Evolutionary conservation across 1,284 basidiomycete genomes (phyloP), one percentile per base, ranked within the genome.

Genomic region (Entoloma clypeatum): DNA sequence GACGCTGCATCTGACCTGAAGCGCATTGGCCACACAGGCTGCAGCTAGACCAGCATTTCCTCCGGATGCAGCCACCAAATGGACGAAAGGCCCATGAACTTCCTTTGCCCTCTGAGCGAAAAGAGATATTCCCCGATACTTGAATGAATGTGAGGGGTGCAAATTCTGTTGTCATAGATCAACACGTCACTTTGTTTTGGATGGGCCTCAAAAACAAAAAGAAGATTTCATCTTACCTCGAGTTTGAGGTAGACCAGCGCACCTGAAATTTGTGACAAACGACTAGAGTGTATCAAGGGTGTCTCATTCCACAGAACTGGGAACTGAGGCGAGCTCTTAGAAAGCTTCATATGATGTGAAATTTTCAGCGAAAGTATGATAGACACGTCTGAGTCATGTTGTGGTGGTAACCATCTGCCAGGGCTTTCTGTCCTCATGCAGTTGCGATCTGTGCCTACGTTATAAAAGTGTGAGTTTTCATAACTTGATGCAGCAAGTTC

Each of bases 31-130:
- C 18, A 77, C 79, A 51, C 74, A 74, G 9, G 84, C 84, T 1
- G 75, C 74, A 9, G 83, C 85, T 11, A 86, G 63, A 1, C 79
- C 85, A 18, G 82, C 85, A 53, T 89, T 88, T 19, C 85, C 85
- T 1, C 78, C 72, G 0, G 86, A 88, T 1, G 85, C 83, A 33
- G 79, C 75, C 23, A 86, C 63, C 30, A 80, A 65, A 56, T 85
- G 83, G 5, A 77, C 64, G 25, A 55, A 53, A 7, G 71, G 56
- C 0, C 81, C 83, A 40, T 74, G 65, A 14, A 58, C 62, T 39
- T 69, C 62, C 42, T 72, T 67, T 18, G 70, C 72, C 27, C 68
- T 64, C 50, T 77, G 70, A 3, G 77, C 67, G 51, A 81, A 81
- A 46, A 72, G 65, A 13, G 81, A 81, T 24, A 87, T 71, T 4